Percentiles rank a stretch among this genome's conserved stretches.
Evolutionary conservation across 2,329 filamentous ascomycete genomes (phyloP).

Genomic region (Colletotrichum sp.): DNA sequence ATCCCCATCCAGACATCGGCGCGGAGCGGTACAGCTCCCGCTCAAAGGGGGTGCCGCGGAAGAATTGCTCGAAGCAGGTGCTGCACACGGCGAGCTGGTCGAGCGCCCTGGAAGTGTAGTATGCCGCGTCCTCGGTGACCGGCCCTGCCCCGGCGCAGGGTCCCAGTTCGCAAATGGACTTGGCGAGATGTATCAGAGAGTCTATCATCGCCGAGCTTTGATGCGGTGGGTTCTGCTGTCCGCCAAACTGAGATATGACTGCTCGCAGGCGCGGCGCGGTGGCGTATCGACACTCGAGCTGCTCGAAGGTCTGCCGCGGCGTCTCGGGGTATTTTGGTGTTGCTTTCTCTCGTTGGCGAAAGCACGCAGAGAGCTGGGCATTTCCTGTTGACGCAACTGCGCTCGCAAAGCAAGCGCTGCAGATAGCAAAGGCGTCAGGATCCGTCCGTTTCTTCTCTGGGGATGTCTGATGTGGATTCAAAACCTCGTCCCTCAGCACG

Average conservation of each 20-base stretch:
- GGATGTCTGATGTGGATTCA: neutral
- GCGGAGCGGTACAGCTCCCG: neutral
- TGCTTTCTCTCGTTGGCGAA: neutral
- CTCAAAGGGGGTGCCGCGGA: neutral
- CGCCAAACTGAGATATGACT: neutral
- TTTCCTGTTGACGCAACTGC: neutral
- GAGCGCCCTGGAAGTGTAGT: neutral
- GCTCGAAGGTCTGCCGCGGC: neutral
- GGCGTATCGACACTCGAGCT: neutral
- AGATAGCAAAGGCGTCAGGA: neutral
- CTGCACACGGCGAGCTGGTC: neutral
- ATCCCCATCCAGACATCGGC: neutral
- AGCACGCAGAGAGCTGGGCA: fast-evolving
- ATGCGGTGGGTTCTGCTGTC: neutral
- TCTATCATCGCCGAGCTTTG: neutral
- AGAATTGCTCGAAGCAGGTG: neutral
- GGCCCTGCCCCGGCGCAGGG: neutral
- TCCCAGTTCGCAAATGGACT: neutral
- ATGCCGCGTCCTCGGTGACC: neutral
- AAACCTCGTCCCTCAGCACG: neutral
- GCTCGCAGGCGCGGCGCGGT: neutral
- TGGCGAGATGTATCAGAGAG: neutral
- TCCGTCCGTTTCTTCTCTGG: neutral
- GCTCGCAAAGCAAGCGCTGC: neutral
- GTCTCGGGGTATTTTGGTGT: neutral